phyloP scores from a whole-genome alignment of 2,329 filamentous ascomycete genomes.

The Cadophora sp. region DNA sequence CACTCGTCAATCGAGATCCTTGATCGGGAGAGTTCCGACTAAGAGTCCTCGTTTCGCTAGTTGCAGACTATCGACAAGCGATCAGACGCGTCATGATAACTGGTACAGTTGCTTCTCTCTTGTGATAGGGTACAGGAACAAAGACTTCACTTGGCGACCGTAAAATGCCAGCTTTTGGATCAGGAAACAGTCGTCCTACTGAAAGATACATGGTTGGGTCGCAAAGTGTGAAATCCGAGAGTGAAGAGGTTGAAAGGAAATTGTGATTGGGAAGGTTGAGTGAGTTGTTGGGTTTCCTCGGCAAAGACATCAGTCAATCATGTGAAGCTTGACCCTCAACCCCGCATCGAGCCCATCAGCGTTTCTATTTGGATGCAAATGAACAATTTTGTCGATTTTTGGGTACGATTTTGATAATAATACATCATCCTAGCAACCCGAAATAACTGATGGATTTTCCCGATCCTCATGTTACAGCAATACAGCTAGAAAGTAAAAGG shows the following conservation, averaged over 20 bases:
- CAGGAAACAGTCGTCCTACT: not conserved
- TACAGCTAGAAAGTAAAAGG: too few species aligned
- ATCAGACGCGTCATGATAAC: conserved; percentile 20
- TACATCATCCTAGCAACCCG: too few species aligned
- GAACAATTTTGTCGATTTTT: too few species aligned
- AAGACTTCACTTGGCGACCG: conserved; percentile 7
- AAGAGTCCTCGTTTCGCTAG: conserved; percentile 15
- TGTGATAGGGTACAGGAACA: not conserved
- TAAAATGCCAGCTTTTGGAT: not conserved
- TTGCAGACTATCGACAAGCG: conserved; percentile 19
- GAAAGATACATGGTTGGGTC: not conserved
- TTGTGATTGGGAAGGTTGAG: not conserved
- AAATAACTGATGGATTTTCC: too few species aligned
- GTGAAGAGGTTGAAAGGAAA: not conserved
- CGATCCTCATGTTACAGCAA: too few species aligned
- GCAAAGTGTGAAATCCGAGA: not conserved
- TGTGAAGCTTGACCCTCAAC: not conserved
- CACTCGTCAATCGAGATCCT: conserved; percentile 9
- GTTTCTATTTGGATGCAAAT: not conserved
- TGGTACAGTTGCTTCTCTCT: not conserved
- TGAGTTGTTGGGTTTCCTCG: not conserved
- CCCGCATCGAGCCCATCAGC: not conserved
- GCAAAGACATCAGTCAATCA: not conserved
- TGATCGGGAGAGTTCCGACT: conserved; percentile 9
- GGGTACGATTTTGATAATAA: too few species aligned